These are phyloP conservation scores for Diutina pseudorugosa DNA, from an alignment of 1,139 yeast genomes.

Conservation along the genomic window DNA sequence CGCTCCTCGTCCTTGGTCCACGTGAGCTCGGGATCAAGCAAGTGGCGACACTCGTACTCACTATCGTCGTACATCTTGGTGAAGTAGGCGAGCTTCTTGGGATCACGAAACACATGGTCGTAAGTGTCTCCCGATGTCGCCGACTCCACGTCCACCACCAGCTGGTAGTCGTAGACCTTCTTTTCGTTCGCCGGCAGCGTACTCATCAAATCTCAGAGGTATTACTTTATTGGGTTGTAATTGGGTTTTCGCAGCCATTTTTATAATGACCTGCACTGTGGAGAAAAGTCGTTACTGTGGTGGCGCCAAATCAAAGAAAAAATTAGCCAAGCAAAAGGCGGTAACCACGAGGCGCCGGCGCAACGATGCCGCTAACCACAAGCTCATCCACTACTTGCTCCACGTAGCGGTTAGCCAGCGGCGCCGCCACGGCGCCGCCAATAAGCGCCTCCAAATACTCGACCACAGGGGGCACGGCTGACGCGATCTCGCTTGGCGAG, in stretches of 20 bases:
- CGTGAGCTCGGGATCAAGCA: constrained; percentile 22
- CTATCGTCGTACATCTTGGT: constrained; percentile 17
- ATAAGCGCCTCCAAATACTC: not conserved
- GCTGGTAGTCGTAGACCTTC: not conserved
- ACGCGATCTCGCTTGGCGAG: not conserved
- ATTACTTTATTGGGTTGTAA: too few species aligned
- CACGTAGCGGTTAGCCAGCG: not conserved
- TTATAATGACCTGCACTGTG: not conserved
- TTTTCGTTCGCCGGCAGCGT: not conserved
- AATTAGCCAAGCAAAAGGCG: not conserved
- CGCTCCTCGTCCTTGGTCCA: constrained; percentile 25
- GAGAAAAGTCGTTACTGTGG: not conserved
- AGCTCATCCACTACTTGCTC: not conserved
- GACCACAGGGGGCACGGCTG: not conserved
- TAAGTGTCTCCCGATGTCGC: not conserved
- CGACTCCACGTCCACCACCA: constrained; percentile 1
- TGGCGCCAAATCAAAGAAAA: not conserved
- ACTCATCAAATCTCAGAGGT: too few species aligned
- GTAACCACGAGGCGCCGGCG: not conserved
- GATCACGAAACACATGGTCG: constrained; percentile 13
- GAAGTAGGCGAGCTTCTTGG: constrained; percentile 17
- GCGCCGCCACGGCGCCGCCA: not conserved
- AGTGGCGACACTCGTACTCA: constrained; percentile 21
- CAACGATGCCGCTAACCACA: not conserved
- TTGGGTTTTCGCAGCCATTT: not conserved